Percentiles rank a stretch among this genome's conserved stretches.
Conservation (phyloP, 768 basidiomycete species). For the Phylloporus sp. region DNA sequence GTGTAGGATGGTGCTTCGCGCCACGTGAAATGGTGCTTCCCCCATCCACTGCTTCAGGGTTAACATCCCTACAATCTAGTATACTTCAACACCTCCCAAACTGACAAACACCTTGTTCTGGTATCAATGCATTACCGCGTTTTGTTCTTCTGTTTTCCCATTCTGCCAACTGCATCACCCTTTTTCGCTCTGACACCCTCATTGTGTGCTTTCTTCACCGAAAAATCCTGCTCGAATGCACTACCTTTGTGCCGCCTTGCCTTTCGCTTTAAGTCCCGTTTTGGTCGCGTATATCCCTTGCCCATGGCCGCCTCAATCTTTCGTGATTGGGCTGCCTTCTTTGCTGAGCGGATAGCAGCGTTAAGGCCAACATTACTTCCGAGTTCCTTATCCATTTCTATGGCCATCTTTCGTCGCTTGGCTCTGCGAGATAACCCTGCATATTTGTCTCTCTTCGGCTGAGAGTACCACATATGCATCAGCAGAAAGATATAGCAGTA, state of each 20-base stretch:
- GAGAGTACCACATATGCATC: slow-evolving; percentile 7
- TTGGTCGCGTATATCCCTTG: slow-evolving; percentile 32
- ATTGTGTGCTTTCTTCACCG: slow-evolving; percentile 36
- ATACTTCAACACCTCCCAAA: not conserved
- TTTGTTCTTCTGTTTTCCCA: slow-evolving; percentile 48
- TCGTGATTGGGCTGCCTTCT: slow-evolving; percentile 66
- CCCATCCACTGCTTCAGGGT: slow-evolving; percentile 12
- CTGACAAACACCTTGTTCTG: not conserved
- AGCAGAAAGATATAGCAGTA: not conserved
- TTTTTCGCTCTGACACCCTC: slow-evolving; percentile 69
- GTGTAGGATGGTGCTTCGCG: slow-evolving; percentile 16
- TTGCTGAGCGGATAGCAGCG: slow-evolving; percentile 83
- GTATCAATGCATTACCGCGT: slow-evolving; percentile 24
- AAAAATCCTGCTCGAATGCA: slow-evolving; percentile 60
- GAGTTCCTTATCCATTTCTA: slow-evolving; percentile 70
- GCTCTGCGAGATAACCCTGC: slow-evolving; percentile 82
- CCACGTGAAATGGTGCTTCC: slow-evolving; percentile 30
- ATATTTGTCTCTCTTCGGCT: slow-evolving; percentile 76
- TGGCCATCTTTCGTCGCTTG: slow-evolving; percentile 84
- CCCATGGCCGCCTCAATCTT: slow-evolving; percentile 66
- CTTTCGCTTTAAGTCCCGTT: slow-evolving; percentile 33
- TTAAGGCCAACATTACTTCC: slow-evolving; percentile 52
- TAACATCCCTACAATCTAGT: too few relatives aligned
- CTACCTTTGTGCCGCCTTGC: slow-evolving; percentile 31
- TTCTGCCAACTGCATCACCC: slow-evolving; percentile 50